Evolutionary conservation across 2,329 filamentous ascomycete genomes (phyloP).

Genomic region (Diaporthe sp.): DNA sequence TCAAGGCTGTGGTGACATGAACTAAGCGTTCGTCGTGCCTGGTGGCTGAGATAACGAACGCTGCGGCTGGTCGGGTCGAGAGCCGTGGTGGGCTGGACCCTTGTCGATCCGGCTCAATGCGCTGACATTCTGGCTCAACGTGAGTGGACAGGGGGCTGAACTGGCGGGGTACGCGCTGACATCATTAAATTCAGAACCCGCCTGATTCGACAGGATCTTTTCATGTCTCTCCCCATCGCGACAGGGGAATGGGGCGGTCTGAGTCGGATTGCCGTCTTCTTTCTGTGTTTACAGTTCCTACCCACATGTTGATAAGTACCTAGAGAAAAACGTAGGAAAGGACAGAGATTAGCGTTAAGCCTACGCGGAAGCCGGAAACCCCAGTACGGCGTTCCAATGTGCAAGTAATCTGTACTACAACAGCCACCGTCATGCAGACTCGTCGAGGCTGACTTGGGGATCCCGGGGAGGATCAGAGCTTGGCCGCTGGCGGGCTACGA

Average conservation of each 20-base stretch:
- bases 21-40: neutral
- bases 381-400: neutral
- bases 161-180: slow-evolving; percentile 30
- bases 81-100: slow-evolving; percentile 16
- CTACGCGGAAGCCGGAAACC: neutral
- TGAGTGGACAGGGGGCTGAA: slow-evolving; percentile 31
- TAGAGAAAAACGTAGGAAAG: neutral
- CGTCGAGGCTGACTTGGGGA: slow-evolving; percentile 30
- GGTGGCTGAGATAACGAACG: neutral
- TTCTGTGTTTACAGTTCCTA: neutral
- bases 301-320: neutral
- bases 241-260: slow-evolving; percentile 18
- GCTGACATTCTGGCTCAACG: slow-evolving; percentile 35
- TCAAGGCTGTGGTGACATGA: neutral
- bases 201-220: slow-evolving; percentile 19
- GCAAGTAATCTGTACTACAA: neutral
- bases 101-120: slow-evolving; percentile 22
- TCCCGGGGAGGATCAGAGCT: slow-evolving; percentile 12
- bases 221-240: slow-evolving; percentile 3
- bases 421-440: slow-evolving; percentile 7
- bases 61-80: neutral
- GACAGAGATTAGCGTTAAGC: neutral
- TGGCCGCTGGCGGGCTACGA: neutral
- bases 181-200: slow-evolving; percentile 29
- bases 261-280: neutral